Evolutionary conservation across 345 rosid genomes (phyloP).

Genomic region (Camelina laxa): DNA sequence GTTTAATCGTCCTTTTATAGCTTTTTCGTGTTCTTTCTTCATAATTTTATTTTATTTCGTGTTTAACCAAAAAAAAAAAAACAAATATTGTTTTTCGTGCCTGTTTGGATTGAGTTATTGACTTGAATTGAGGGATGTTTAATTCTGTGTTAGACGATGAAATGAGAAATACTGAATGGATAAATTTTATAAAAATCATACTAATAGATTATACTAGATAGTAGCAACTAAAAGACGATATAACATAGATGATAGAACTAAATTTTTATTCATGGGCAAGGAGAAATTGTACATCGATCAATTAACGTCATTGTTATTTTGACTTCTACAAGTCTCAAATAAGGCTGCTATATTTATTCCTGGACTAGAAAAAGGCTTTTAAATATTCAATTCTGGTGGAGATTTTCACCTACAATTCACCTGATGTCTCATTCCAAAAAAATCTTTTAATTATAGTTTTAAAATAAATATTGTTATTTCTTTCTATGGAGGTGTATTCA

Average conservation of each 20-base stretch:
- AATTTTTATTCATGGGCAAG: background rate
- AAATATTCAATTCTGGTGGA: conserved; percentile 7
- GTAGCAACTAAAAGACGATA: background rate
- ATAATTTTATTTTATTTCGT: background rate
- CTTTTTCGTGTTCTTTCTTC: conserved; percentile 17
- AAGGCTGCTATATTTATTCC: conserved; percentile 32
- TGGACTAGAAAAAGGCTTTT: background rate
- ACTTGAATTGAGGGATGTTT: background rate
- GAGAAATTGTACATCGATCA: conserved; percentile 20
- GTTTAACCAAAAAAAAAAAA: background rate
- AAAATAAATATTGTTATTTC: background rate
- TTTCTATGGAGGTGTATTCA: no score
- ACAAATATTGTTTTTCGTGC: background rate
- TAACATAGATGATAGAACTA: no score
- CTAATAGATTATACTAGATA: background rate
- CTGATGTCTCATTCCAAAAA: conserved; percentile 9
- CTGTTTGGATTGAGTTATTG: background rate
- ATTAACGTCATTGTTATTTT: conserved; percentile 37
- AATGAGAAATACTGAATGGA: background rate
- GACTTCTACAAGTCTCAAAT: conserved; percentile 35
- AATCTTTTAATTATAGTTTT: background rate
- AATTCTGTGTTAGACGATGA: background rate
- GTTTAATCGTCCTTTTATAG: conserved; percentile 15
- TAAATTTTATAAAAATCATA: background rate
- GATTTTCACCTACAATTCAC: conserved; percentile 28